Conservation (phyloP, 2,329 filamentous ascomycete species). For the Graphium sp. region DNA sequence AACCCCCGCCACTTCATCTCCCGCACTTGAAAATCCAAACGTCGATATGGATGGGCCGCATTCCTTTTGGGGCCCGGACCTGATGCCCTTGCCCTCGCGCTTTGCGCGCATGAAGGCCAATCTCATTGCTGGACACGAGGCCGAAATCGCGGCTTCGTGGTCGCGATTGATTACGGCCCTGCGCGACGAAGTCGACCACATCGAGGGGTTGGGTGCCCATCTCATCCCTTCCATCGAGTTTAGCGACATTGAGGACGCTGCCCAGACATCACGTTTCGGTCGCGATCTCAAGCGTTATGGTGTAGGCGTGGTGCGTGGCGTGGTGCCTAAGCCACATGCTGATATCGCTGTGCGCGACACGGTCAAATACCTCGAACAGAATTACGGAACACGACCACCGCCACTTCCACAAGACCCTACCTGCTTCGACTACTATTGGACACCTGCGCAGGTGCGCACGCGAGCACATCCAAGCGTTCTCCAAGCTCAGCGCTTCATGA, state of each 20-base stretch:
- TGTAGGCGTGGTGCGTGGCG: conserved; percentile 47
- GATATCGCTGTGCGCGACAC: conserved; percentile 41
- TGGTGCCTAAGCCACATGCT: conserved; percentile 39
- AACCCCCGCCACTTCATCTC: conserved; percentile 5
- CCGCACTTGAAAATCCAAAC: conserved; percentile 5
- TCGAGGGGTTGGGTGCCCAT: conserved; percentile 29
- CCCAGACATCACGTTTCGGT: conserved; percentile 3
- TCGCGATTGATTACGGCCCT: conserved; percentile 32
- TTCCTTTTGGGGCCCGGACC: conserved; percentile 39
- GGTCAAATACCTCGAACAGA: conserved; percentile 26
- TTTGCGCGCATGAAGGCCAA: conserved; percentile 39
- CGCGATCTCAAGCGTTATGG: conserved; percentile 29
- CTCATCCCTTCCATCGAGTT: conserved; percentile 41
- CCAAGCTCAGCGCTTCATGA: conserved; percentile 46
- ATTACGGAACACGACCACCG: conserved; percentile 16
- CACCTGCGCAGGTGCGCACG: conserved; percentile 50
- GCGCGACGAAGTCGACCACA: conserved; percentile 31
- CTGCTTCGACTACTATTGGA: conserved; percentile 62
- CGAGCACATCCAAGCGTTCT: conserved; percentile 49
- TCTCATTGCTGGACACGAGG: conserved; percentile 36
- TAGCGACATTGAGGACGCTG: conserved; percentile 25
- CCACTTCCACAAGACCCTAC: conserved; percentile 44
- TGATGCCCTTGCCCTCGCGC: conserved; percentile 38
- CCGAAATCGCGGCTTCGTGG: conserved; percentile 36
- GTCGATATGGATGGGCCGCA: conserved; percentile 28